Base-by-base conservation (phyloP, 2,329 filamentous ascomycete species). In the Akanthomyces dipterigenus region DNA sequence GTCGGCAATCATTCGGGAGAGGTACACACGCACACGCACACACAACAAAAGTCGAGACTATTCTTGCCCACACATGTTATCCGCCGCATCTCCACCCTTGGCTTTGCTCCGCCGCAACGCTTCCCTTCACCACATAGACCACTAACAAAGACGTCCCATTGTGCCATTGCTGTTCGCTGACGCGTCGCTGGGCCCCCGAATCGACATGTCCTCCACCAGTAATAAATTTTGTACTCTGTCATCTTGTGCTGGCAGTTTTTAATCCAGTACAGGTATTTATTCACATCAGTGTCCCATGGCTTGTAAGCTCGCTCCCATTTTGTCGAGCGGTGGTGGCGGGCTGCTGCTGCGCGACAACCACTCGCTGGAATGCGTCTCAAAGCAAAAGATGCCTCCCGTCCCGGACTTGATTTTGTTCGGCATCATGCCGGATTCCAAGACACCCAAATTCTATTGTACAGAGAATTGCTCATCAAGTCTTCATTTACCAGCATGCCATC, bases 31-130 rank as follows among this genome's bases (percentile, higher is more conserved):
- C n/a, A n/a, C n/a, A n/a, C n/a, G n/a, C n/a, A 38, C 31, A 36
- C 31, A 53, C 40, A 11, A 43, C 45, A 34, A 56, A 36, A 38
- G 28, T 56, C 55, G 42, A 56, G 55, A 56, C 55, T 56, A n/a
- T 56, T 56, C 55, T 48, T 48, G 42, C 24, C 55, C 55, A 56
- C 55, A 56, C 31, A 51, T 24, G 38, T 31, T 36, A 38, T n/a
- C 22, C 20, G 18, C n/a, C 31, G 11, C 49, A 26, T 43, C 51
- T 38, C 36, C 51, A 55, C 51, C 51, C n/a, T n/a, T n/a, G n/a
- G n/a, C n/a, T n/a, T n/a, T 49, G 22, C 48, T 24, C 6, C 14
- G 7, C 28, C 34, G 16, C 11, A 18, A 24, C 46, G 18, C 46
- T 20, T 8, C 24, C 7, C 46, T 31, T 24, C 24, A 31, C 46